phyloP scores from a whole-genome alignment of 495 filamentous ascomycete genomes.

The Penicillium verhagenii region DNA sequence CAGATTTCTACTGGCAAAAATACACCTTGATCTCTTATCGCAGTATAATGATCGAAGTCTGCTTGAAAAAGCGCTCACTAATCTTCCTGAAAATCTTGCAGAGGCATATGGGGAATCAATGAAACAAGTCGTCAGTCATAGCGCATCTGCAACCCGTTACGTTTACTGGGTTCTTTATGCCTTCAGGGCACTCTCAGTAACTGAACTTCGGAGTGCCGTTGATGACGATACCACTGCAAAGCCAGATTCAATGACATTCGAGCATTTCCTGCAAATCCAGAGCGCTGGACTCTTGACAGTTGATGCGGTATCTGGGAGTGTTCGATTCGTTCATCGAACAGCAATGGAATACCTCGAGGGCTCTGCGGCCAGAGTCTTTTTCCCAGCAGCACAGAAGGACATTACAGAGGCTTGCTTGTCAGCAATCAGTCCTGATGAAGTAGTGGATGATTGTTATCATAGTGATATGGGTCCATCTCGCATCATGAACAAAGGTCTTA shows the following conservation, averaged over 20 bases:
- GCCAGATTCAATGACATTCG: slow-evolving; percentile 9
- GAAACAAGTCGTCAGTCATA: slow-evolving; percentile 30
- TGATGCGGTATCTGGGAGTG: slow-evolving; percentile 23
- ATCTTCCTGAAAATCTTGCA: slow-evolving; percentile 30
- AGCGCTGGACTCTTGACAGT: slow-evolving; percentile 26
- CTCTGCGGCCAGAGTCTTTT: slow-evolving; percentile 31
- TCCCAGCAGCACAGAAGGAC: slow-evolving; percentile 29
- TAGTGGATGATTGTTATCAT: slow-evolving; percentile 35
- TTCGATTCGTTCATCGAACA: slow-evolving; percentile 32
- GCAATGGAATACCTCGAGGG: slow-evolving; percentile 35
- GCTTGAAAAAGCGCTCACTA: slow-evolving; percentile 24
- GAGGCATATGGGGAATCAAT: slow-evolving; percentile 38
- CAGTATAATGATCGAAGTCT: slow-evolving; percentile 22
- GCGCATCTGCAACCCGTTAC: slow-evolving; percentile 17
- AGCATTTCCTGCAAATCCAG: slow-evolving; percentile 17
- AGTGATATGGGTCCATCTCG: slow-evolving; percentile 12
- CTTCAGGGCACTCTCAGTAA: slow-evolving; percentile 23
- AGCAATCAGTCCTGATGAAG: slow-evolving; percentile 28
- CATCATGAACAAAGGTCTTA: slow-evolving; percentile 5
- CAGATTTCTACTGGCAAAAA: slow-evolving; percentile 32
- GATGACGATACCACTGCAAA: background rate
- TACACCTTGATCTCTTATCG: slow-evolving; percentile 30
- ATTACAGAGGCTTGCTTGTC: slow-evolving; percentile 34
- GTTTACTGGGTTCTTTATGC: slow-evolving; percentile 35
- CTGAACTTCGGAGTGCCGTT: slow-evolving; percentile 24